These are phyloP conservation scores for Orbilia oligospora DNA, from an alignment of 2,329 filamentous ascomycete genomes.

Conservation along the genomic window DNA sequence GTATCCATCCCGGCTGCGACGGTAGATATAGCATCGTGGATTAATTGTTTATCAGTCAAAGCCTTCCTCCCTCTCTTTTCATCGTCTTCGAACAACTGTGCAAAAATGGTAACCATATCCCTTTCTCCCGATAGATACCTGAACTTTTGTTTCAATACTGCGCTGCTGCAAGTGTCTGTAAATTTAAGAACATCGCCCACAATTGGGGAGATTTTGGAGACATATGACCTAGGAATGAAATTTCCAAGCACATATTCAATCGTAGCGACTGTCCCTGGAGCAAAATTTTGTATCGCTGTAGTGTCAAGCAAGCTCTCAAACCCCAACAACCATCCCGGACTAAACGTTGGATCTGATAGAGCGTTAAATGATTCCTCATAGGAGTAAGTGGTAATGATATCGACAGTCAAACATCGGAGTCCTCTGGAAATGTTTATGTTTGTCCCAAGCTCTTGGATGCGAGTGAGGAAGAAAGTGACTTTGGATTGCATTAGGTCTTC, in stretches of 20 bases:
- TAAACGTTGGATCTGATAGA: constrained; percentile 37
- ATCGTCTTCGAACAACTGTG: constrained; percentile 51
- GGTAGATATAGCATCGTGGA: constrained; percentile 42
- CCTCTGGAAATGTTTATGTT: constrained; percentile 37
- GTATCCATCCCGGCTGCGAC: constrained; percentile 59
- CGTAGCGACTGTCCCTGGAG: constrained; percentile 16
- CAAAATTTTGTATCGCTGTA: constrained; percentile 3
- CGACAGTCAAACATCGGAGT: constrained; percentile 43
- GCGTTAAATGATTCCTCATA: constrained; percentile 55
- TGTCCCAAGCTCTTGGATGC: constrained; percentile 9
- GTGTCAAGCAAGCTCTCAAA: constrained; percentile 39
- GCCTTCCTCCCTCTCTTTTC: constrained; percentile 45
- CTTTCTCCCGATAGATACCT: constrained; percentile 37
- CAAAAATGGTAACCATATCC: constrained; percentile 49
- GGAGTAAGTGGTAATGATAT: constrained; percentile 47
- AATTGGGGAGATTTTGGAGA: background rate
- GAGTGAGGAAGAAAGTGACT: constrained; percentile 43
- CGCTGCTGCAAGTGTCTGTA: constrained; percentile 15
- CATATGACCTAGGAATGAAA: constrained; percentile 11
- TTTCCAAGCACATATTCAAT: constrained; percentile 23
- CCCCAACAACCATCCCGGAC: constrained; percentile 31
- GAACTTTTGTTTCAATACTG: constrained; percentile 35
- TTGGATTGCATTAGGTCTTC: constrained; percentile 51
- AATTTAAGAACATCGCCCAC: constrained; percentile 42
- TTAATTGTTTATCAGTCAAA: constrained; percentile 36